A percentile compares a stretch with the other conserved stretches of the same genome.
These are phyloP conservation scores for Kodamaea plutei DNA, from an alignment of 1,139 yeast genomes.

Conservation along the genomic window DNA sequence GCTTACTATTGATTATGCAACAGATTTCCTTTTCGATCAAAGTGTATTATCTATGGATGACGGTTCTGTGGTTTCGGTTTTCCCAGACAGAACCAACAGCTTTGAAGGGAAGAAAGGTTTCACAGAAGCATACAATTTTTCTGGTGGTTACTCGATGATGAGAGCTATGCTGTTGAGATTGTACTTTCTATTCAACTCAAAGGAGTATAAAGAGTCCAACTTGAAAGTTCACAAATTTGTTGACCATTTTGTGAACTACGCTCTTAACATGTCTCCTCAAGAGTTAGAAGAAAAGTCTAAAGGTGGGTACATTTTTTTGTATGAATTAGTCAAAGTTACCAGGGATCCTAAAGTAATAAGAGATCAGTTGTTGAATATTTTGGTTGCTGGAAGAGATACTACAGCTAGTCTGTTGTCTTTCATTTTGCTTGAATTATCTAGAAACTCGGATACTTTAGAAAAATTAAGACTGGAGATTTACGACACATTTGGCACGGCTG, in stretches of 20 bases:
- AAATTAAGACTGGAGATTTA: slow-evolving; percentile 31
- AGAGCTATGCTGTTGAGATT: slow-evolving; percentile 27
- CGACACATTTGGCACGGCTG: slow-evolving; percentile 29
- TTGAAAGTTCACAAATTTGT: slow-evolving; percentile 24
- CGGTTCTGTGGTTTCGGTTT: slow-evolving; percentile 8
- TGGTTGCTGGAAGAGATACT: slow-evolving; percentile 45
- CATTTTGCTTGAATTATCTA: slow-evolving; percentile 36
- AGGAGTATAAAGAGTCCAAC: slow-evolving; percentile 24
- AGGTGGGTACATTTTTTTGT: slow-evolving; percentile 40
- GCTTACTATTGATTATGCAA: slow-evolving; percentile 39
- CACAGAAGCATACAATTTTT: slow-evolving; percentile 27
- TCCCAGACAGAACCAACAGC: slow-evolving; percentile 9
- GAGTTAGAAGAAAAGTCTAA: slow-evolving; percentile 34
- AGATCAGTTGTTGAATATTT: slow-evolving; percentile 42
- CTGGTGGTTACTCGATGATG: slow-evolving; percentile 27
- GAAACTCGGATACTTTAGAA: slow-evolving; percentile 32
- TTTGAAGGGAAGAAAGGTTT: slow-evolving; percentile 26
- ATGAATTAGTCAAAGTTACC: slow-evolving; percentile 42
- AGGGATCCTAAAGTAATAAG: slow-evolving; percentile 38
- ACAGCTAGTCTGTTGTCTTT: slow-evolving; percentile 44
- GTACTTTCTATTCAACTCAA: slow-evolving; percentile 24
- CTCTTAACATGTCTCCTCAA: slow-evolving; percentile 23
- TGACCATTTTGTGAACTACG: slow-evolving; percentile 28
- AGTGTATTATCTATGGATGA: slow-evolving; percentile 29
- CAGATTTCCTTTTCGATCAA: slow-evolving; percentile 39